These are phyloP conservation scores for Bisporella sp. DNA, from an alignment of 2,329 filamentous ascomycete genomes.

Conservation along the genomic window DNA sequence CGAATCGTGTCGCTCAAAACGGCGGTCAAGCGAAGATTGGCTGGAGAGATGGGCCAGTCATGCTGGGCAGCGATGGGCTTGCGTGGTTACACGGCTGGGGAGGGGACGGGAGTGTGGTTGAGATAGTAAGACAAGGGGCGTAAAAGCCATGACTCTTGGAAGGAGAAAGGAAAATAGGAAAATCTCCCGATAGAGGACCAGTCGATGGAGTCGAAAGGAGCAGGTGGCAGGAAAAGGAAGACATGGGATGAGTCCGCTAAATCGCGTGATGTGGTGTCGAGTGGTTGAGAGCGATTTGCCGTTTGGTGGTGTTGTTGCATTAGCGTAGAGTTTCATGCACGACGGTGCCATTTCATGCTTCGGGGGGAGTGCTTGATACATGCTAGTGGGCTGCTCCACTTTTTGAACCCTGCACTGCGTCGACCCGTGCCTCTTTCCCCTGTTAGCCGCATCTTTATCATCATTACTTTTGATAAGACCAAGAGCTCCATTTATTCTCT, in stretches of 20 bases:
- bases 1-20: conserved; percentile 21
- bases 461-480: too few species aligned
- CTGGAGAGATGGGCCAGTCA: conserved; percentile 11
- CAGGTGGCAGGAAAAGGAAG: neutral
- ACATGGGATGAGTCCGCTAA: conserved; percentile 1
- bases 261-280: conserved; percentile 15
- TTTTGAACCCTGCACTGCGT: too few species aligned
- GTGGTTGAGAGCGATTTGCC: conserved; percentile 5
- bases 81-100: too few species aligned
- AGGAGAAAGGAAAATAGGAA: too few species aligned
- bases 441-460: too few species aligned
- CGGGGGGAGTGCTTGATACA: too few species aligned
- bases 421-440: too few species aligned
- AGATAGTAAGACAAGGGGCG: conserved; percentile 10
- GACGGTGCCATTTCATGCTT: conserved; percentile 1
- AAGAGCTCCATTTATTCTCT: too few species aligned
- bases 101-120: neutral
- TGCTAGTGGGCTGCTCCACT: too few species aligned
- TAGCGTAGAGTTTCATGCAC: conserved; percentile 4
- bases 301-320: conserved; percentile 6
- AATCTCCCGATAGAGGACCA: neutral
- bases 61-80: neutral
- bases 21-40: conserved; percentile 28
- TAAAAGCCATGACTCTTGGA: neutral
- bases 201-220: neutral